phyloP scores from a whole-genome alignment of 768 basidiomycete species.

The Termitomyces sp. region DNA sequence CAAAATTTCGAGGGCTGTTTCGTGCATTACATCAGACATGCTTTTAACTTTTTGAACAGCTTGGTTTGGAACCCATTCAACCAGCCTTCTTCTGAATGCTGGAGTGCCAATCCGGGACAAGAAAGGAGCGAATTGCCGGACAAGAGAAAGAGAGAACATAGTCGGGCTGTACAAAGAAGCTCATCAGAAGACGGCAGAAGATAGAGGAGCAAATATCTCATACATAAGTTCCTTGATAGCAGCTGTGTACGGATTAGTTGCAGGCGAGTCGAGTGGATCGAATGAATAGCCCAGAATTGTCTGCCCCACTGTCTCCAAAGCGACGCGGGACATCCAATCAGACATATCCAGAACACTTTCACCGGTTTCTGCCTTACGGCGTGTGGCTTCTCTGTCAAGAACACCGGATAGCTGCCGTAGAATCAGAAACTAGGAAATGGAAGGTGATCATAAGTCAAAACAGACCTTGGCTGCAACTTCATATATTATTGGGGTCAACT shows the following conservation, averaged over 20 bases:
- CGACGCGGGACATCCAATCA: conserved; percentile 40
- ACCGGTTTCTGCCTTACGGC: conserved; percentile 1
- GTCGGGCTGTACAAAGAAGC: conserved; percentile 31
- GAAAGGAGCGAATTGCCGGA: conserved; percentile 42
- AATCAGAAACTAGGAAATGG: neutral
- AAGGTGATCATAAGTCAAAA: neutral
- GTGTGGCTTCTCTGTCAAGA: conserved; percentile 19
- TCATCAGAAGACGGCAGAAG: neutral
- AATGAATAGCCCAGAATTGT: conserved; percentile 42
- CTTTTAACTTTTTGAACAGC: conserved; percentile 36
- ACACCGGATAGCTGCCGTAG: conserved; percentile 24
- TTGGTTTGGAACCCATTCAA: conserved; percentile 33
- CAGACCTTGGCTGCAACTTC: conserved; percentile 39
- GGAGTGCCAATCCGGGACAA: conserved; percentile 36
- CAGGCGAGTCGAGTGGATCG: conserved; percentile 37
- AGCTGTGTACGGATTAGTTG: conserved; percentile 38
- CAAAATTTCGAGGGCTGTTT: conserved; percentile 35
- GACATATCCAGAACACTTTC: conserved; percentile 36
- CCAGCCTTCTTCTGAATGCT: conserved; percentile 36
- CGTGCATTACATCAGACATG: conserved; percentile 46
- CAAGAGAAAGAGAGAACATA: conserved; percentile 37
- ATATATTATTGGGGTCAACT: conserved; percentile 39
- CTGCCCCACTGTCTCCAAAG: conserved; percentile 39
- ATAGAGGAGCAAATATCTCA: conserved; percentile 7
- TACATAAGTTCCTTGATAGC: conserved; percentile 44